Percentiles rank a stretch among this genome's conserved stretches.
Evolutionary conservation across 2,329 filamentous ascomycete species (phyloP).

Genomic region (Leptodontidium sp.): DNA sequence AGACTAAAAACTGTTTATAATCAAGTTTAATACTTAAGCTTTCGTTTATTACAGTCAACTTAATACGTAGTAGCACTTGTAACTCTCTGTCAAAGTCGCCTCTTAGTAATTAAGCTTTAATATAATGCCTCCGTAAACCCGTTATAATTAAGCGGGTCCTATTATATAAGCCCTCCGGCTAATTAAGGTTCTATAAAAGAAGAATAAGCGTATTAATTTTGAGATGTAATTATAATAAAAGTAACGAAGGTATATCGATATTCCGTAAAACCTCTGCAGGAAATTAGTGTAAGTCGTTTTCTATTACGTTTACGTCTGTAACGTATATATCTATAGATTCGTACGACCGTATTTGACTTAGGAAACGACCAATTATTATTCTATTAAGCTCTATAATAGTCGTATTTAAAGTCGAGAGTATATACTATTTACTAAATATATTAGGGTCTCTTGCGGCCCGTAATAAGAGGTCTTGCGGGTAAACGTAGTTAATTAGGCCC

Average conservation of each 20-base stretch:
- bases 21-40: neutral
- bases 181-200: neutral
- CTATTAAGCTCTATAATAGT: neutral
- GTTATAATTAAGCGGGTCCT: neutral
- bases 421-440: neutral
- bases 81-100: too few relatives aligned
- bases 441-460: neutral
- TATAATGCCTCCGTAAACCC: too few relatives aligned
- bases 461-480: neutral
- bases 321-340: neutral
- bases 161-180: neutral
- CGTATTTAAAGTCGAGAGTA: neutral
- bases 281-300: neutral
- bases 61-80: too few relatives aligned
- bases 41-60: neutral
- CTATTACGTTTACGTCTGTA: neutral
- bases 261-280: neutral
- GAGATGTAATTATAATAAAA: neutral
- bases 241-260: neutral
- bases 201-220: neutral
- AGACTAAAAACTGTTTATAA: neutral
- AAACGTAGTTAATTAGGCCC: neutral
- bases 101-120: too few relatives aligned
- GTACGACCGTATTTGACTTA: neutral
- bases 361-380: neutral